A percentile compares a stretch with the other conserved stretches of the same genome.
Conservation (phyloP, 208 protist genomes). For the Leptomonas seymouri region DNA sequence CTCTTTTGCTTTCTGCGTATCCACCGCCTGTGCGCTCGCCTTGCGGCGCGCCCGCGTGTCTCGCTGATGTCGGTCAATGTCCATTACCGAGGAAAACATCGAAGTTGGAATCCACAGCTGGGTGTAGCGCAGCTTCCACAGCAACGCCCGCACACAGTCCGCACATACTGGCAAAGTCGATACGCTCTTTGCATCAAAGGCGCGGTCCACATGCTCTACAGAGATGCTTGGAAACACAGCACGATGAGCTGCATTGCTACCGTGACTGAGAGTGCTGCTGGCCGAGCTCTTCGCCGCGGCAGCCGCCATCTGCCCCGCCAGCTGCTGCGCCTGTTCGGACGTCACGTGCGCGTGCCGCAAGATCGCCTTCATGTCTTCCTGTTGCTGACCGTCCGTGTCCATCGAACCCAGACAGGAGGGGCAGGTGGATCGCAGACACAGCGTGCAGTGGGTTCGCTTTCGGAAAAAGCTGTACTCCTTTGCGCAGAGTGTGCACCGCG, state of each 20-base stretch:
- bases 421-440: constrained; percentile 71
- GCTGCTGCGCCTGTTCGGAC: constrained; percentile 26
- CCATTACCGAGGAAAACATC: constrained; percentile 51
- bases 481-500: constrained; percentile 59
- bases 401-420: constrained; percentile 62
- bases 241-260: neutral
- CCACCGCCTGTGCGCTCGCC: neutral
- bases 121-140: constrained; percentile 49
- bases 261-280: neutral
- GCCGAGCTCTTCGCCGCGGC: constrained; percentile 9
- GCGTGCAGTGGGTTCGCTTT: constrained; percentile 50
- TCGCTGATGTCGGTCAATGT: constrained; percentile 23
- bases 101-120: constrained; percentile 75
- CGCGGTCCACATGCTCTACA: constrained; percentile 22
- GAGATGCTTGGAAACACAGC: constrained; percentile 27
- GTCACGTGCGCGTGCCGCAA: constrained; percentile 30
- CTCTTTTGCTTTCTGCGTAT: neutral
- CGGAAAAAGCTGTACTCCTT: constrained; percentile 82
- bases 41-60: constrained; percentile 17
- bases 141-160: constrained; percentile 61
- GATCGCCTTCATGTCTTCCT: constrained; percentile 43
- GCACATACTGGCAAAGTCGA: constrained; percentile 55
- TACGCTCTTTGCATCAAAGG: constrained; percentile 22
- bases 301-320: constrained; percentile 21
- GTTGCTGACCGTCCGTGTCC: constrained; percentile 36